A percentile compares a stretch with the other conserved stretches of the same genome.
phyloP scores from a whole-genome alignment of 2,329 filamentous ascomycete genomes.

The Cercospora brassicicola region DNA sequence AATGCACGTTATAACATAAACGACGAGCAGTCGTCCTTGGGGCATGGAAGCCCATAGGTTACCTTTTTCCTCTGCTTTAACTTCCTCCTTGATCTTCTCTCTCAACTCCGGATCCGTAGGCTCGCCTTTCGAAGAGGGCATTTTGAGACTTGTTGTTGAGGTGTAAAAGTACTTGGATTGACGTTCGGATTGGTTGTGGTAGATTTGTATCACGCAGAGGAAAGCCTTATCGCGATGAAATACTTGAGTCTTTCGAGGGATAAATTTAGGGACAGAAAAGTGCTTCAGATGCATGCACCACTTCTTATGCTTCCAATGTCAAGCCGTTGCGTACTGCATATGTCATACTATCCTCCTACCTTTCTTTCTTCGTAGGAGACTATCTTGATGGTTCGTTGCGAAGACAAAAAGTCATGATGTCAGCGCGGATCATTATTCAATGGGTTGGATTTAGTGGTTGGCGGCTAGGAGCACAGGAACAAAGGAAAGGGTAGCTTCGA shows the following conservation, averaged over 20 bases:
- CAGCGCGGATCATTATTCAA: slow-evolving; percentile 5
- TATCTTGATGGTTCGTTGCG: not conserved
- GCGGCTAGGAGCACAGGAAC: not conserved
- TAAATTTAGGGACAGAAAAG: no score
- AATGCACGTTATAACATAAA: not conserved
- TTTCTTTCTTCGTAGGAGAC: not conserved
- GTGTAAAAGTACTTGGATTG: not conserved
- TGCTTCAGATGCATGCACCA: not conserved
- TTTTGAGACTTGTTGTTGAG: slow-evolving; percentile 16
- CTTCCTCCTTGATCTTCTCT: slow-evolving; percentile 39
- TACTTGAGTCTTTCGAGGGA: no score
- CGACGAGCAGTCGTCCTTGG: not conserved
- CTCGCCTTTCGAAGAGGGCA: slow-evolving; percentile 38
- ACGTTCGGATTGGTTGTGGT: not conserved
- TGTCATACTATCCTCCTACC: not conserved
- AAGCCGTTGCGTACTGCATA: not conserved
- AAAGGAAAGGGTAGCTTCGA: not conserved
- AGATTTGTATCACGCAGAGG: no score
- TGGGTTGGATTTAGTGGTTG: not conserved
- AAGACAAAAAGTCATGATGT: slow-evolving; percentile 5
- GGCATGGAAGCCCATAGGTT: not conserved
- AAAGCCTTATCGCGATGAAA: no score
- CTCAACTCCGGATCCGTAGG: slow-evolving; percentile 38
- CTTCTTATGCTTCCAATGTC: not conserved
- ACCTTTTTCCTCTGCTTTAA: slow-evolving; percentile 39